These are phyloP conservation scores for Pisolithus microcarpus DNA, from an alignment of 768 basidiomycete genomes.

Conservation along the genomic window DNA sequence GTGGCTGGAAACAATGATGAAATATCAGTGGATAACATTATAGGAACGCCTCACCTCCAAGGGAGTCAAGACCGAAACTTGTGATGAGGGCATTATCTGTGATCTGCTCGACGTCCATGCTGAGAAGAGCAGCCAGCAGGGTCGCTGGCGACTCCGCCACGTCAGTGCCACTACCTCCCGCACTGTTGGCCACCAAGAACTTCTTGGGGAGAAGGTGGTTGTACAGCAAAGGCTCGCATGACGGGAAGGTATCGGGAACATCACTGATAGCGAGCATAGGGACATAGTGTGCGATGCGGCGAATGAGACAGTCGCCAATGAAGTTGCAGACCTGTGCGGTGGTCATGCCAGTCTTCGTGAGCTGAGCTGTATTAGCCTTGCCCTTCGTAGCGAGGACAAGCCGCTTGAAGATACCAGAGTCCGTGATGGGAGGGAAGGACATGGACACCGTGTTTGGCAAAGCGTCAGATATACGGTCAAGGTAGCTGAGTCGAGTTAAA, in stretches of 20 bases:
- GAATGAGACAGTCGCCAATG: conserved; percentile 24
- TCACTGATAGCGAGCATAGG: conserved; percentile 22
- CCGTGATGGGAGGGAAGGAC: conserved; percentile 29
- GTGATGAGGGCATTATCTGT: conserved; percentile 25
- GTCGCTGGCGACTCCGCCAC: conserved; percentile 18
- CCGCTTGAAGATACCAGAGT: conserved; percentile 29
- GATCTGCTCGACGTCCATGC: conserved; percentile 23
- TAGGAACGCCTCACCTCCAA: conserved; percentile 14
- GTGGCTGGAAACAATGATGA: conserved; percentile 12
- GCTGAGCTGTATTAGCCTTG: conserved; percentile 22
- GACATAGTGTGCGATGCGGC: conserved; percentile 25
- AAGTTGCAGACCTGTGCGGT: conserved; percentile 27
- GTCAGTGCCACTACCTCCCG: conserved; percentile 7
- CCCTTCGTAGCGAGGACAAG: conserved; percentile 22
- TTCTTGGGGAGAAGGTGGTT: conserved; percentile 17
- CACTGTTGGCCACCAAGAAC: conserved; percentile 13
- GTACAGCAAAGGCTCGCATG: conserved; percentile 23
- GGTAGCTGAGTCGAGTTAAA: conserved; percentile 15
- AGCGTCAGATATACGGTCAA: conserved; percentile 25
- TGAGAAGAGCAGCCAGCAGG: conserved; percentile 17
- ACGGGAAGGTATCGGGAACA: conserved; percentile 18
- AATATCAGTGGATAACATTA: not conserved
- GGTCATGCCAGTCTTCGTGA: conserved; percentile 27
- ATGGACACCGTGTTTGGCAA: conserved; percentile 28
- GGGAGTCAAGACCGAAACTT: conserved; percentile 15